Evolutionary conservation across 1,284 basidiomycete species (phyloP).

Genomic region (Wolfiporia cocos): DNA sequence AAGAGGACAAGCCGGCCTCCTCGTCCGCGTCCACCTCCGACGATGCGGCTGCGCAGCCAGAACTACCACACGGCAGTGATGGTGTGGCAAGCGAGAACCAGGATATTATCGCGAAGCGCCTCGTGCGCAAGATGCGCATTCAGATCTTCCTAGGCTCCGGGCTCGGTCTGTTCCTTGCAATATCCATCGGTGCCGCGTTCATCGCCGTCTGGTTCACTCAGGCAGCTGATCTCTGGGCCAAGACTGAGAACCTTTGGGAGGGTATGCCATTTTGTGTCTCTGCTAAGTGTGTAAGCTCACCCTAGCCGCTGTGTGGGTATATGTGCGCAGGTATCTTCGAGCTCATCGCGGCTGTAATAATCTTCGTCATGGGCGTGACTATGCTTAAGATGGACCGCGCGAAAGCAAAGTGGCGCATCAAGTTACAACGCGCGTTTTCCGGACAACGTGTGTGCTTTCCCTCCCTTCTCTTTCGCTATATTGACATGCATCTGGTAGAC

Average conservation of each 20-base stretch:
- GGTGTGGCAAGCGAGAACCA: slow-evolving; percentile 15
- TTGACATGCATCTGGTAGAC: slow-evolving; percentile 13
- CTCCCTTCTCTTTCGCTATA: neutral
- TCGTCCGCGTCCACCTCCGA: slow-evolving; percentile 1
- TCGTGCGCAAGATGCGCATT: slow-evolving; percentile 57
- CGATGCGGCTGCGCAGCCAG: slow-evolving; percentile 6
- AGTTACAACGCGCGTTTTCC: slow-evolving; percentile 77
- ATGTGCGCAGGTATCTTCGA: slow-evolving; percentile 74
- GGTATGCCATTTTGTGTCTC: slow-evolving; percentile 29
- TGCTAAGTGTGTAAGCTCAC: no score
- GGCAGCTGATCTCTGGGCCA: slow-evolving; percentile 65
- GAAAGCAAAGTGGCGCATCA: slow-evolving; percentile 86
- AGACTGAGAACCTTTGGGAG: slow-evolving; percentile 74
- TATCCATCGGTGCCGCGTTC: slow-evolving; percentile 74
- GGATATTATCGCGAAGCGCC: slow-evolving; percentile 22
- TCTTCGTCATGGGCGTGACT: slow-evolving; percentile 40
- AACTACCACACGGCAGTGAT: slow-evolving; percentile 14
- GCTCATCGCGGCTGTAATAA: slow-evolving; percentile 78
- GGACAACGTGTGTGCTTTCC: slow-evolving; percentile 35
- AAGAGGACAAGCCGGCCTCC: slow-evolving; percentile 1
- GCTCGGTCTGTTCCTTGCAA: slow-evolving; percentile 70
- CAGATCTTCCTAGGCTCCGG: slow-evolving; percentile 80
- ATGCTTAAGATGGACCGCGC: slow-evolving; percentile 61
- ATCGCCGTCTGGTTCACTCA: slow-evolving; percentile 80
- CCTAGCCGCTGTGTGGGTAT: no score